Evolutionary conservation across 768 basidiomycete species (phyloP).

Genomic region (Boletus sp.): DNA sequence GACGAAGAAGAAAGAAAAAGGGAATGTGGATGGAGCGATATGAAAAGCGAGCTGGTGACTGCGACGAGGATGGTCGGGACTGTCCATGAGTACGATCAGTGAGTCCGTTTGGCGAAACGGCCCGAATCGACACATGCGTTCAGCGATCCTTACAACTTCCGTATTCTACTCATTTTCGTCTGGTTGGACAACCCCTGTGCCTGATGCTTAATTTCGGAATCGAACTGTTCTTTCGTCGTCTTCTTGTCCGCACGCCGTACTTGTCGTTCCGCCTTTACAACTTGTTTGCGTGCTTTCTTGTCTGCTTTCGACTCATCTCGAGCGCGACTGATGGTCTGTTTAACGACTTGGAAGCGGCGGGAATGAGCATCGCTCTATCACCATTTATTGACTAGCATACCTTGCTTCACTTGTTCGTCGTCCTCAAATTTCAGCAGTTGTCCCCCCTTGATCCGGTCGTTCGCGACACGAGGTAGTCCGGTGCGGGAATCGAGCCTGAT

Average conservation of each 20-base stretch:
- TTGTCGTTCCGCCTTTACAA: slow-evolving; percentile 66
- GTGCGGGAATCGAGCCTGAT: slow-evolving; percentile 75
- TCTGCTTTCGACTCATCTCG: slow-evolving; percentile 76
- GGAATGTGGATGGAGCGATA: too few species aligned
- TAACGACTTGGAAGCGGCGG: slow-evolving; percentile 3
- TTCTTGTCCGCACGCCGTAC: slow-evolving; percentile 67
- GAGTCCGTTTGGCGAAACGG: too few species aligned
- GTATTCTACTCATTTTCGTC: slow-evolving; percentile 32
- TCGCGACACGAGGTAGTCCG: slow-evolving; percentile 61
- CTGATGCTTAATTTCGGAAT: slow-evolving; percentile 60
- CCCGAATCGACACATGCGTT: too few species aligned
- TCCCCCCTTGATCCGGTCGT: slow-evolving; percentile 19
- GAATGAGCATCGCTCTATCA: slow-evolving; percentile 1
- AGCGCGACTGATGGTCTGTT: slow-evolving; percentile 61
- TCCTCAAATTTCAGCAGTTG: slow-evolving; percentile 23
- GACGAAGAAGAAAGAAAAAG: too few species aligned
- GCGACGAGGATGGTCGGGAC: too few species aligned
- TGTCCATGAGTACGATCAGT: too few species aligned
- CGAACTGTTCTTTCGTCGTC: slow-evolving; percentile 59
- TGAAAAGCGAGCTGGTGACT: too few species aligned
- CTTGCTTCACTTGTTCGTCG: slow-evolving; percentile 21
- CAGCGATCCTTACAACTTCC: too few species aligned
- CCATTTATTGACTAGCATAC: slow-evolving; percentile 19
- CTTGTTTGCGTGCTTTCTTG: slow-evolving; percentile 69
- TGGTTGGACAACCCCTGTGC: slow-evolving; percentile 46